phyloP scores from a whole-genome alignment of 306 rosid species.

The Elaeagnus macrophylla region DNA sequence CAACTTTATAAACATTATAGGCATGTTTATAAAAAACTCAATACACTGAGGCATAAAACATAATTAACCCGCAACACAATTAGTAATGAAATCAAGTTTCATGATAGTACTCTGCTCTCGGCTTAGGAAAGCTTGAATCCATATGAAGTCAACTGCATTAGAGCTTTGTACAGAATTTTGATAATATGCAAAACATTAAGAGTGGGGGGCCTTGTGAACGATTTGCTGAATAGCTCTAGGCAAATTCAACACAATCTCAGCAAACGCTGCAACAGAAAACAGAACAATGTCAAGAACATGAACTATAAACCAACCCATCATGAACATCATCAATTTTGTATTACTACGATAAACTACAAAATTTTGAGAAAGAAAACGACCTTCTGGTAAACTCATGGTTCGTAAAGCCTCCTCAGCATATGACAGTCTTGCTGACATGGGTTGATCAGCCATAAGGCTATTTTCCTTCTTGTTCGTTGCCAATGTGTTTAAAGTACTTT shows the following conservation, averaged over 20 bases:
- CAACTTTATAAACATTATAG: no score
- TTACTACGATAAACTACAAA: neutral
- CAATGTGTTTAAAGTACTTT: slow-evolving; percentile 26
- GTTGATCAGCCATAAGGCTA: slow-evolving; percentile 34
- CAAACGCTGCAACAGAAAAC: slow-evolving; percentile 52
- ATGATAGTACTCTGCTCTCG: no score
- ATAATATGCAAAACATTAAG: slow-evolving; percentile 20
- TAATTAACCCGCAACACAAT: no score
- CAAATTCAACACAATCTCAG: slow-evolving; percentile 83
- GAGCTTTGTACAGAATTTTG: slow-evolving; percentile 34
- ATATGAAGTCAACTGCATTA: slow-evolving; percentile 14
- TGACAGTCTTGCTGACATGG: slow-evolving; percentile 51
- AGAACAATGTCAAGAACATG: neutral
- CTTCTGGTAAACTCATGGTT: slow-evolving; percentile 82
- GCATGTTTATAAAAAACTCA: no score
- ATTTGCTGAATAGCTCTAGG: slow-evolving; percentile 60
- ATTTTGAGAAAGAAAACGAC: slow-evolving; percentile 27
- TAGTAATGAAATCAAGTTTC: no score
- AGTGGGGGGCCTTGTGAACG: slow-evolving; percentile 28
- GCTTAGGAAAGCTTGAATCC: no score
- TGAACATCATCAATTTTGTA: neutral
- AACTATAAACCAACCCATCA: neutral
- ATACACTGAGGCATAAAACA: no score
- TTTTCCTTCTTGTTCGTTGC: slow-evolving; percentile 50
- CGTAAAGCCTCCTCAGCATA: slow-evolving; percentile 90